phyloP scores from a whole-genome alignment of 257 asterid genomes.

The Solanum bulbocastanum region DNA sequence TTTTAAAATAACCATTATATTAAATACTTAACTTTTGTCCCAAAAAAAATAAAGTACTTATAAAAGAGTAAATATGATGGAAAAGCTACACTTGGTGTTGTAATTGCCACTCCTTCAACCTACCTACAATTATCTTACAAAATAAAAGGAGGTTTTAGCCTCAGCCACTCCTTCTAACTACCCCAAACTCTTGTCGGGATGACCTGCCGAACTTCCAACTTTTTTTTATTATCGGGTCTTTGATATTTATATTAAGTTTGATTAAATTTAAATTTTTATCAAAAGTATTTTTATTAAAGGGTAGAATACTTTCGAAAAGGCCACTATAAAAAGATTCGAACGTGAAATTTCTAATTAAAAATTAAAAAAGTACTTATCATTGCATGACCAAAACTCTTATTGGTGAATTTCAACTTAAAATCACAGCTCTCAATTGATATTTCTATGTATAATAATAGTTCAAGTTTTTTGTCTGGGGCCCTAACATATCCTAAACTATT shows the following conservation, averaged over 20 bases:
- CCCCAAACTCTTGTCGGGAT: not conserved
- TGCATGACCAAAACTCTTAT: accelerated
- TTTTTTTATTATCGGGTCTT: too few species aligned
- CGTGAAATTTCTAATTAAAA: too few species aligned
- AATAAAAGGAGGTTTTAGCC: not conserved
- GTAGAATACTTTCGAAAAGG: accelerated
- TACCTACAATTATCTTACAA: not conserved
- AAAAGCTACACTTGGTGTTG: not conserved
- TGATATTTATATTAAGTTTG: too few species aligned
- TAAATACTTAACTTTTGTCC: too few species aligned
- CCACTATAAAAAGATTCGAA: too few species aligned
- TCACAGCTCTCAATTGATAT: not conserved
- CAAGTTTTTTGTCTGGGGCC: not conserved
- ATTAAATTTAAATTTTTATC: too few species aligned
- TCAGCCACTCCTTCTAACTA: not conserved
- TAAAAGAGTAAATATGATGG: not conserved
- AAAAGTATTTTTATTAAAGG: accelerated
- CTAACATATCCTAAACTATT: not conserved
- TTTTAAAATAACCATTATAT: too few species aligned
- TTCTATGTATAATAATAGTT: not conserved
- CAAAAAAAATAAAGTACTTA: too few species aligned
- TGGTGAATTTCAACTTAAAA: not conserved
- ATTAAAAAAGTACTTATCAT: too few species aligned
- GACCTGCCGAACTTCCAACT: not conserved
- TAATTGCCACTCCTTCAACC: not conserved